phyloP scores from a whole-genome alignment of 2,329 filamentous ascomycete species.

The Aquanectria penicillioides region DNA sequence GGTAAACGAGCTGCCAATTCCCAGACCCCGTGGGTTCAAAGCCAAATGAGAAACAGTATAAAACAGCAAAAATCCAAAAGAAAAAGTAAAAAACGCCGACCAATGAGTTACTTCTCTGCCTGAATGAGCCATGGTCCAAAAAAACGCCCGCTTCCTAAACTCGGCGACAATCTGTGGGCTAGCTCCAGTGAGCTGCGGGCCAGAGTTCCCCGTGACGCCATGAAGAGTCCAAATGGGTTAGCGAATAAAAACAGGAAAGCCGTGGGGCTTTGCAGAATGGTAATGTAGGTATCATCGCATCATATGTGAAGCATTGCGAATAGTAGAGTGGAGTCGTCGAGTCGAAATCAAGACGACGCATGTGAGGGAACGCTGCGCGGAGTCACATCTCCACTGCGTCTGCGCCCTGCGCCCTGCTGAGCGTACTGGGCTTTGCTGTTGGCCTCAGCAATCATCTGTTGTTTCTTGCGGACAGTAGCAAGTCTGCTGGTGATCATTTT shows the following conservation, averaged over 20 bases:
- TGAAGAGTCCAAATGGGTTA: slow-evolving; percentile 32
- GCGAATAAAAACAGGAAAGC: slow-evolving; percentile 36
- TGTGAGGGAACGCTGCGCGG: slow-evolving; percentile 64
- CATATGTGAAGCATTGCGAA: slow-evolving; percentile 20
- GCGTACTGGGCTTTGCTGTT: slow-evolving; percentile 58
- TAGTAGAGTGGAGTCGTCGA: slow-evolving; percentile 11
- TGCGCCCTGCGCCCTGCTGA: slow-evolving; percentile 54
- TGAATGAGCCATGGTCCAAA: slow-evolving; percentile 25
- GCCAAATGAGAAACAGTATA: slow-evolving; percentile 1
- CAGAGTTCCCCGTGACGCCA: slow-evolving; percentile 33
- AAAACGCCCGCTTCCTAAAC: slow-evolving; percentile 42
- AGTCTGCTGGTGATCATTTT: slow-evolving; percentile 70
- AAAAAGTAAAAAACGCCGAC: slow-evolving; percentile 36
- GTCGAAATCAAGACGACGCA: slow-evolving; percentile 47
- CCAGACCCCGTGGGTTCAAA: background rate
- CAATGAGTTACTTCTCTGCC: slow-evolving; percentile 37
- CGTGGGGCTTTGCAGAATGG: slow-evolving; percentile 32
- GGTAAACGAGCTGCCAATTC: slow-evolving; percentile 2
- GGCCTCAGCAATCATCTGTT: slow-evolving; percentile 68
- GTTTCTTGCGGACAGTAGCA: slow-evolving; percentile 67
- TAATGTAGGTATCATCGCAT: slow-evolving; percentile 34
- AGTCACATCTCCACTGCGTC: slow-evolving; percentile 66
- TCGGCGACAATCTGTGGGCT: slow-evolving; percentile 37
- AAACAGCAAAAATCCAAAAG: slow-evolving; percentile 11
- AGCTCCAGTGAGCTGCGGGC: slow-evolving; percentile 40